A percentile compares a stretch with the other conserved stretches of the same genome.
These are phyloP conservation scores for Mycena capillaripes DNA, from an alignment of 768 basidiomycete species.

Conservation along the genomic window DNA sequence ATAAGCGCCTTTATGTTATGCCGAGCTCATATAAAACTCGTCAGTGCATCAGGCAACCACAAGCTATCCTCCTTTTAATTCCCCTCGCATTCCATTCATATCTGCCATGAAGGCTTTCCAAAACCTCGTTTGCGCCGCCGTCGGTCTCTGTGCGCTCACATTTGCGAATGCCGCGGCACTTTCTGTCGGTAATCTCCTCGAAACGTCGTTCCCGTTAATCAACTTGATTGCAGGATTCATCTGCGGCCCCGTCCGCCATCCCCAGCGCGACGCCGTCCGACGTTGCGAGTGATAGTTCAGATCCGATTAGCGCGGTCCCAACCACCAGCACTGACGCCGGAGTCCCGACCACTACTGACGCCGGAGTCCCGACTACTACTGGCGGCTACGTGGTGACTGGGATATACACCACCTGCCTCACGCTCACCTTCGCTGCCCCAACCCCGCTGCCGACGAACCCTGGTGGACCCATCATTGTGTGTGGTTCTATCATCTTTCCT, in stretches of 20 bases:
- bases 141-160: not conserved
- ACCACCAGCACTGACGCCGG: not conserved
- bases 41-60: not conserved
- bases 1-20: not conserved
- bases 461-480: not conserved
- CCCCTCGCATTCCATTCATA: not conserved
- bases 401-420: slow-evolving; percentile 21
- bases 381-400: slow-evolving; percentile 18
- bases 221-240: not conserved
- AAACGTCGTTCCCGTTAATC: no score
- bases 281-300: not conserved
- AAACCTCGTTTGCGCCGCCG: not conserved
- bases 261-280: not conserved
- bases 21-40: not conserved
- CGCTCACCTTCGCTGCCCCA: slow-evolving; percentile 11
- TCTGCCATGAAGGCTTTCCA: slow-evolving; percentile 5
- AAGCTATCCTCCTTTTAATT: not conserved
- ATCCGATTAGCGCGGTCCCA: not conserved
- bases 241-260: not conserved
- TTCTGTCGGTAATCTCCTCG: not conserved
- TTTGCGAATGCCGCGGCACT: not conserved
- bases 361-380: not conserved
- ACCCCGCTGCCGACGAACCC: not conserved
- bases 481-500: not conserved
- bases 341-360: not conserved